A percentile compares a stretch with the other conserved stretches of the same genome.
Evolutionary conservation across 108 stramenopile genomes (phyloP).

Genomic region (Conticribra weissflogii): DNA sequence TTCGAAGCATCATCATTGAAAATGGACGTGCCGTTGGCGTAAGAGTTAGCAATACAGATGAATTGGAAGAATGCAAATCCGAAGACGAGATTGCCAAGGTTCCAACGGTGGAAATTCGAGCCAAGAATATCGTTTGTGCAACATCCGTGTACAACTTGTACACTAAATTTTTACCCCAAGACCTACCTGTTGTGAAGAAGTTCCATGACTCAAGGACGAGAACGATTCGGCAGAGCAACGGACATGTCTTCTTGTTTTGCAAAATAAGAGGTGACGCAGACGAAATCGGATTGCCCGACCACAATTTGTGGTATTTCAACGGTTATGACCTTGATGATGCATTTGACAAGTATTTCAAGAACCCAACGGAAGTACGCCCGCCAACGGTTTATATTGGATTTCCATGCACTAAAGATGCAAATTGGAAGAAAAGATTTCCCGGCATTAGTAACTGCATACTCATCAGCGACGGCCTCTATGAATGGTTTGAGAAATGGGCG

Average conservation of each 20-base stretch:
- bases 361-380: constrained; percentile 52
- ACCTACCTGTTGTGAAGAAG: constrained; percentile 39
- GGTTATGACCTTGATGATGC: constrained; percentile 44
- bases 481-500: constrained; percentile 49
- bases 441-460: constrained; percentile 46
- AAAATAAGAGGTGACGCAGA: constrained; percentile 45
- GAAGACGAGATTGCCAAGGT: constrained; percentile 26
- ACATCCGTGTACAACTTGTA: constrained; percentile 52
- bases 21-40: constrained; percentile 49
- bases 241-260: constrained; percentile 48
- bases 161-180: constrained; percentile 47
- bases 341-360: constrained; percentile 40
- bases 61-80: constrained; percentile 51
- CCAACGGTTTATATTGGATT: constrained; percentile 78
- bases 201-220: constrained; percentile 45
- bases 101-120: constrained; percentile 36
- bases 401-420: constrained; percentile 51
- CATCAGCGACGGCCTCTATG: constrained; percentile 43
- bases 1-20: constrained; percentile 35
- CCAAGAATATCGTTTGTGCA: constrained; percentile 51
- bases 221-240: constrained; percentile 42
- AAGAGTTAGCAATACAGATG: constrained; percentile 45
- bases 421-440: constrained; percentile 54
- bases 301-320: constrained; percentile 55
- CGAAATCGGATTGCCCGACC: constrained; percentile 42